Evolutionary conservation across 2,329 filamentous ascomycete species (phyloP), one percentile per base, ranked within the genome.

Genomic region (Kalmusia sp.): DNA sequence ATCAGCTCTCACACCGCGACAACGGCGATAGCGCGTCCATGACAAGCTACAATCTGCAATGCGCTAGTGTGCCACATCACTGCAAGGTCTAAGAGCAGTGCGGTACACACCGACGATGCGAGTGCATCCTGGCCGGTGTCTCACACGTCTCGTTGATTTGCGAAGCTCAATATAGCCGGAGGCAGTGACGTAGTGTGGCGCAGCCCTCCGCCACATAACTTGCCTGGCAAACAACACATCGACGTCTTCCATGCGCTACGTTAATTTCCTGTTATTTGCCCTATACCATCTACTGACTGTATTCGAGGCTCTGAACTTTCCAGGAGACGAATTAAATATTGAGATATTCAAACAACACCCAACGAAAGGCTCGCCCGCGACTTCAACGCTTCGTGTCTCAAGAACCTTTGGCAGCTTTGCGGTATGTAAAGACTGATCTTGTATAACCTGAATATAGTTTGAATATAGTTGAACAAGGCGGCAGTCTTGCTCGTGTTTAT

Each of bases 101-200:
- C n/a, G n/a, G n/a, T n/a, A n/a, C n/a, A n/a, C n/a, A n/a, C n/a
- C n/a, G n/a, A 17, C 15, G 4, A 37, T 17, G 15, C 14, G n/a
- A 37, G 34, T 8, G 4, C 3, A 17, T 37, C 6, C 6, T 4
- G 9, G 12, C 35, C 22, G 24, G 17, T 9, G 15, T 5, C n/a
- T 43, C 6, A 30, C 12, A 41, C 6, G 24, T 41, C 22, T 19
- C 27, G 38, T 12, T 28, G 33, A 8, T 19, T n/a, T n/a, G n/a
- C n/a, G n/a, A n/a, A n/a, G 24, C 33, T 40, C 19, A 37, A 40
- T 33, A 33, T 40, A 49, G 25, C 34, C 27, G 45, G 33, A 37
- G n/a, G n/a, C n/a, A n/a, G 34, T 49, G 46, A 49, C 46, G 46
- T 49, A 49, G 46, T 30, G 46, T 50, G 48, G 51, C 51, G 30